Conservation (phyloP, 768 basidiomycete genomes). For the Leccinum boreale region DNA sequence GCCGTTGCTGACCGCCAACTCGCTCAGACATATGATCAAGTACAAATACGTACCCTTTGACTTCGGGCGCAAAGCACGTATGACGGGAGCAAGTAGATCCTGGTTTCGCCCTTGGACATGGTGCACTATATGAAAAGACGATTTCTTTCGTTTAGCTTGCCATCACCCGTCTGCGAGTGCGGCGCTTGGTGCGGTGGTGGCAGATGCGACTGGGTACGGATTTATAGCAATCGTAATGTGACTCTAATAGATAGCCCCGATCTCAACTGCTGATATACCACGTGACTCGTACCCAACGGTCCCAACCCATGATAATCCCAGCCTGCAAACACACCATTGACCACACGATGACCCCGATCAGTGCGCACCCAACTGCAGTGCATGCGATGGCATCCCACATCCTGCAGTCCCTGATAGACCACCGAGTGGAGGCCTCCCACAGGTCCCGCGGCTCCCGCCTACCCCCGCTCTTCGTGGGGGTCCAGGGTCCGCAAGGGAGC, state of each 20-base stretch:
- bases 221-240: conserved; percentile 27
- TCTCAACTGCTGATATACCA: conserved; percentile 5
- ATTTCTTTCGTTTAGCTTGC: conserved; percentile 6
- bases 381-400: conserved; percentile 39
- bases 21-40: conserved; percentile 94
- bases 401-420: conserved; percentile 30
- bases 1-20: conserved; percentile 4
- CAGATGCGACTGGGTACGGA: conserved; percentile 26
- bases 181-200: conserved; percentile 11
- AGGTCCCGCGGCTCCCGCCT: not conserved
- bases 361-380: conserved; percentile 33
- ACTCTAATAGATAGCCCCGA: conserved; percentile 5
- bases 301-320: not conserved
- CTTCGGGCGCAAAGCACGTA: conserved; percentile 92
- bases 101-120: not conserved
- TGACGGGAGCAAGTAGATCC: conserved; percentile 49
- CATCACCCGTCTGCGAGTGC: conserved; percentile 8
- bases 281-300: conserved; percentile 5
- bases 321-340: not conserved
- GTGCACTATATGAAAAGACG: conserved; percentile 2
- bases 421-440: conserved; percentile 24
- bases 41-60: conserved; percentile 98
- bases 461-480: conserved; percentile 73
- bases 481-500: conserved; percentile 94
- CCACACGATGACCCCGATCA: conserved; percentile 12